phyloP scores from a whole-genome alignment of 2,329 filamentous ascomycete species.

The Ophiostoma populinum region DNA sequence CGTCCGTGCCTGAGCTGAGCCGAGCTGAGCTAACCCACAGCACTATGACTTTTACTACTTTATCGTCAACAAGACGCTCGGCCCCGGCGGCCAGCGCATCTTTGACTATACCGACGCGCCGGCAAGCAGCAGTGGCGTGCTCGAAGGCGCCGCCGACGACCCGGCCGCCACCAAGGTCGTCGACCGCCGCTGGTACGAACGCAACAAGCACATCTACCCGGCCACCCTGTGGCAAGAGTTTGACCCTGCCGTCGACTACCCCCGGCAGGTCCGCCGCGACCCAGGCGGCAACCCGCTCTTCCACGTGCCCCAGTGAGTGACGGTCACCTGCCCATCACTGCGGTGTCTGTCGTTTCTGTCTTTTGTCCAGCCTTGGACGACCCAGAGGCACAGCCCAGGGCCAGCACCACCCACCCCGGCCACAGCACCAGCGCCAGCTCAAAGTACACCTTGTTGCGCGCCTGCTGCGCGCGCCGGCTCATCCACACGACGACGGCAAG shows the following conservation, averaged over 20 bases:
- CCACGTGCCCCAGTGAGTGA: conserved; percentile 35
- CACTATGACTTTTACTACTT: conserved; percentile 98
- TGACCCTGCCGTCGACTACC: conserved; percentile 76
- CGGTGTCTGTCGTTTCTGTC: background rate
- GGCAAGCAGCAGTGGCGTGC: conserved; percentile 14
- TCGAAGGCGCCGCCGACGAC: conserved; percentile 66
- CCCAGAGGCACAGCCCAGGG: too few species aligned
- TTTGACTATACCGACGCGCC: conserved; percentile 51
- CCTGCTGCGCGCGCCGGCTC: conserved; percentile 6
- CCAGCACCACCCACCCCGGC: conserved; percentile 37
- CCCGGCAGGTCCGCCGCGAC: conserved; percentile 61
- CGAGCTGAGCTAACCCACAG: conserved; percentile 26
- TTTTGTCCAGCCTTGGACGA: too few species aligned
- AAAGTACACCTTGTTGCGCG: conserved; percentile 16
- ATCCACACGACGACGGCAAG: conserved; percentile 2
- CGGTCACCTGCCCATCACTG: too few species aligned
- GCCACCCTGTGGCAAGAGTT: conserved; percentile 94
- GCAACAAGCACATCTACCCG: conserved; percentile 95
- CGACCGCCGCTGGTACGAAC: conserved; percentile 89
- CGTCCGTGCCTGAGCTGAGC: too few species aligned
- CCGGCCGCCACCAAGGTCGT: conserved; percentile 80
- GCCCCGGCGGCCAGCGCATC: conserved; percentile 52
- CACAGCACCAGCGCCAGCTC: conserved; percentile 38
- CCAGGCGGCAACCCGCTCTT: conserved; percentile 86
- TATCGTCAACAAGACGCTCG: conserved; percentile 69